Evolutionary conservation across 257 asterid genomes (phyloP).

Genomic region (Primulina huaijiensis): DNA sequence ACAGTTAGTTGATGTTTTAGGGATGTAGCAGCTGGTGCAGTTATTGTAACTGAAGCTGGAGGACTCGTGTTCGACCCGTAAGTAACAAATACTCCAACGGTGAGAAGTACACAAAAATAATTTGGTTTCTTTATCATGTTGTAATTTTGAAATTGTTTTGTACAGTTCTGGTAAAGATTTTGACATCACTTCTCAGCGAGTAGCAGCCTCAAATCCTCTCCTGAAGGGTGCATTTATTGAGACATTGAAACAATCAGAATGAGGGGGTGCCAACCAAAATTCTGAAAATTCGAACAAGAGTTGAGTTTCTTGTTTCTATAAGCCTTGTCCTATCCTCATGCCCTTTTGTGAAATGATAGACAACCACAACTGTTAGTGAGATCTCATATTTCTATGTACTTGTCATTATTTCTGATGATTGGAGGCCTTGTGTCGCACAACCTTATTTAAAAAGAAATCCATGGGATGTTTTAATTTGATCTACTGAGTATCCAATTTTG

Average conservation of each 20-base stretch:
- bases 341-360: background rate
- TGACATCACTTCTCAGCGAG: conserved; percentile 55
- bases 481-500: background rate
- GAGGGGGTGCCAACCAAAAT: conserved; percentile 15
- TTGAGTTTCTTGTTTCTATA: conserved; percentile 17
- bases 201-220: conserved; percentile 62
- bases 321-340: background rate
- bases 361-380: background rate
- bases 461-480: background rate
- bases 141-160: background rate
- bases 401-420: background rate
- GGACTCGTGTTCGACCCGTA: conserved; percentile 38
- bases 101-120: background rate
- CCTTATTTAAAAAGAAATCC: background rate
- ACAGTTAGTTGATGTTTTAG: conserved; percentile 30
- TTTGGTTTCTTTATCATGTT: background rate
- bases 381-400: background rate
- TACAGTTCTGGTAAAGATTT: conserved; percentile 59
- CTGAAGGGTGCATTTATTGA: conserved; percentile 52
- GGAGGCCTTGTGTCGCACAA: background rate
- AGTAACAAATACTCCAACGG: background rate
- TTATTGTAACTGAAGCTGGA: conserved; percentile 79
- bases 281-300: conserved; percentile 16
- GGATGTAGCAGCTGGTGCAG: conserved; percentile 93
- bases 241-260: conserved; percentile 44